Percentiles rank a stretch among this genome's conserved stretches.
Conservation (phyloP, 1,139 yeast genomes). For the Geotrichum candidum region DNA sequence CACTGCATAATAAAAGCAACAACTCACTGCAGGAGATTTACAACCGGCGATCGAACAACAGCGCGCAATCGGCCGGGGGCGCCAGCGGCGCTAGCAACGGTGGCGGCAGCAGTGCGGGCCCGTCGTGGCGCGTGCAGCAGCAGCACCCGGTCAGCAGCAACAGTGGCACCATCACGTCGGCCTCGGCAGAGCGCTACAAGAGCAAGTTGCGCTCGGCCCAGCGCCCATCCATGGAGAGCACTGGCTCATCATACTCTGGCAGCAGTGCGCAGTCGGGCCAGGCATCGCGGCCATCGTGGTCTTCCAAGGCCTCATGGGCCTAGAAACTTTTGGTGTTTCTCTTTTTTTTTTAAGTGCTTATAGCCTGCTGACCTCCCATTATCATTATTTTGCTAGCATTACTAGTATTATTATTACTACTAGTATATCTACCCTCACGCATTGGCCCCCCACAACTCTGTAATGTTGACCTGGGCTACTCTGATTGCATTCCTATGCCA, state of each 20-base stretch:
- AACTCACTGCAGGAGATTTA: conserved; percentile 29
- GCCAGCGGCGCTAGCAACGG: conserved; percentile 1
- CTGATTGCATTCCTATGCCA: no score
- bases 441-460: no score
- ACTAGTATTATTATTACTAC: no score
- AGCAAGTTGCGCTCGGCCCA: conserved; percentile 25
- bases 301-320: neutral
- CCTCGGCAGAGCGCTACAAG: conserved; percentile 22
- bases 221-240: neutral
- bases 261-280: neutral
- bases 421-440: no score
- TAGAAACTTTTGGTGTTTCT: neutral
- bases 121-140: neutral
- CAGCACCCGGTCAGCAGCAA: neutral
- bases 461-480: no score
- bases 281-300: neutral
- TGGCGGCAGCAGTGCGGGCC: conserved; percentile 11
- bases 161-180: neutral
- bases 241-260: neutral
- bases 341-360: no score
- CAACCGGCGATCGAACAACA: conserved; percentile 16
- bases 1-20: neutral
- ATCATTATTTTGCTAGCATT: no score
- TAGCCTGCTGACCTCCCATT: no score
- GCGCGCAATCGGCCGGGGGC: conserved; percentile 16